Base-by-base conservation (phyloP, 306 rosid genomes). In the Cyclanthera cordifolia region DNA sequence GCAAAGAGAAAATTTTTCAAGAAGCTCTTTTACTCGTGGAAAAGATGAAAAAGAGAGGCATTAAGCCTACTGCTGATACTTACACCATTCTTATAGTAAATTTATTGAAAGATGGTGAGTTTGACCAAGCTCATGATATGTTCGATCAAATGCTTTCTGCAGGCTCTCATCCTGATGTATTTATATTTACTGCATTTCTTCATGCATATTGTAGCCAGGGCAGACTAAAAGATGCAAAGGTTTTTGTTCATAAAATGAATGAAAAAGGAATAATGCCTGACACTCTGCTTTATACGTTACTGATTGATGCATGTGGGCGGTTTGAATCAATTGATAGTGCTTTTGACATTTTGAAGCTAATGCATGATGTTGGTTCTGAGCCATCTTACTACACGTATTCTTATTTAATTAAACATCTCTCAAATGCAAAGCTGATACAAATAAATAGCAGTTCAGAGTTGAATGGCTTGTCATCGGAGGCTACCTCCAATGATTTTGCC, bases 171-270 rank as follows among this genome's bases (percentile, higher is more conserved):
- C 95, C 97, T 69, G 88, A 85, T 75, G 84, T 81, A 17, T 72
- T 85, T 75, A 83, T 82, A n/a, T 86, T 86, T 68, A 86, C 94
- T 67, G 75, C 86, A 65, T 91, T 83, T 83, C 27, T 91, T 50
- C 85, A 83, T 79, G 85, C 94, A 53, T 85, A 79, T 79, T 91
- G 97, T 75, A 75, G 85, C 77, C 75, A 79, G 37, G 89, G 90
- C 53, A 79, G 89, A 76, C 67, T 88, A 69, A 68, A 77, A 79
- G 87, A 91, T 9, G 95, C 94, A 50, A 94, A 91, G 84, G 76
- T 74, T 68, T 39, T 83, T 74, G 50, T 86, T 80, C 70, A 54
- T 69, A 80, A 72, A 82, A 88, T 91, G 80, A 81, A 82, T 59
- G 69, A 74, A 23, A 84, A 85, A 65, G 87, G 91, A 78, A 71